Base-by-base conservation (phyloP, 1,139 yeast genomes). In the Suhomyces guaymorum region DNA sequence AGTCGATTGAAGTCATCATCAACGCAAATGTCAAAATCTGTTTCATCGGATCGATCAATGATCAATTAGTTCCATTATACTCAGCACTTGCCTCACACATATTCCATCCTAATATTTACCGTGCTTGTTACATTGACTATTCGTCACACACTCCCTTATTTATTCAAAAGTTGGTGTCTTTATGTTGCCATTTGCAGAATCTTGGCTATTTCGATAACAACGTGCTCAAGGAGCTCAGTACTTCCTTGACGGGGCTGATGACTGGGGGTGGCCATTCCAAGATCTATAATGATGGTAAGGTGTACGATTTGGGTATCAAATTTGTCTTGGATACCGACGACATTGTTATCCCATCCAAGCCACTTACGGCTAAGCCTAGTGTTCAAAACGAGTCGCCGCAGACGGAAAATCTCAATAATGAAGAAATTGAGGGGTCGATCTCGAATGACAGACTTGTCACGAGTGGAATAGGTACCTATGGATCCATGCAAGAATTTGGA, bases 241-340 rank as follows among this genome's bases (percentile, higher is more conserved):
- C 79, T 12, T 78, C 90, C 0, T 67, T 92, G 44, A 92, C 95
- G 0, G 97, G 97, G 0, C 84, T 96, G 3, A 65, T 92, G 37
- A 90, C 96, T 0, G 96, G 97, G 3, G 92, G 95, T 11, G 97
- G 97, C 0, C 97, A 92, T 57, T 89, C 97, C 1, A 82, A 78
- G 46, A 80, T 92, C 29, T 92, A 92, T 58, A 85, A 85, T 51
- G 96, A 87, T 48, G 80, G 82, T 4, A 76, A 80, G 39, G 97
- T 92, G 0, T 92, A 92, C 54, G 89, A 82, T 46, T 57, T 87
- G 44, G 96, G 94, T 0, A 54, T 90, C 33, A 75, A 79, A 41
- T 84, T 85, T 54, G 75, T 86, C 2, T 60, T 90, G 21, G 90
- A 85, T 49, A 88, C 97, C 0, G 79, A 82, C 23, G 83, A 80